Evolutionary conservation across 1,139 yeast species (phyloP).

Genomic region (Yamadazyma atlantica): DNA sequence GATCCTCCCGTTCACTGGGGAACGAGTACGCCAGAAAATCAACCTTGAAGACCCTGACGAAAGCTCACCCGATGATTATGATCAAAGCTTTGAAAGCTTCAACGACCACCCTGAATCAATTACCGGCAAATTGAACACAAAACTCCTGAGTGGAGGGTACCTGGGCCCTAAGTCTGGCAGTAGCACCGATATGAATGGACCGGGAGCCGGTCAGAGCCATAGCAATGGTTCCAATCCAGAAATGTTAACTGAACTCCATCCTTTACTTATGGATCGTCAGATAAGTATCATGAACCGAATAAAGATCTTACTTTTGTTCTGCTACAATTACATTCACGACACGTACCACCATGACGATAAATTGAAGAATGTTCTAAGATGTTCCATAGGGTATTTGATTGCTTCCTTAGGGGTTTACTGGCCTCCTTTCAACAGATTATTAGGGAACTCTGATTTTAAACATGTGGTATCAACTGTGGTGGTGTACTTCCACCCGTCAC

Average conservation of each 20-base stretch:
- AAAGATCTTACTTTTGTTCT: slow-evolving; percentile 7
- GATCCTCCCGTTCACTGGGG: slow-evolving; percentile 41
- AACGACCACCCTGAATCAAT: not conserved
- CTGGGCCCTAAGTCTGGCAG: not conserved
- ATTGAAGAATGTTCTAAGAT: slow-evolving; percentile 50
- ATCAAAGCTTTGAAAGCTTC: slow-evolving; percentile 4
- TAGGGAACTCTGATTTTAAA: slow-evolving; percentile 73
- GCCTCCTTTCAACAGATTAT: slow-evolving; percentile 48
- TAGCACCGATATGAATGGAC: not conserved
- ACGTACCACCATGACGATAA: slow-evolving; percentile 17
- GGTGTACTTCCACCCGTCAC: slow-evolving; percentile 80
- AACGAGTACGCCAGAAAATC: slow-evolving; percentile 31
- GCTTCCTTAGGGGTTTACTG: slow-evolving; percentile 79
- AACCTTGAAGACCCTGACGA: not conserved
- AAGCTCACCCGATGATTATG: slow-evolving; percentile 20
- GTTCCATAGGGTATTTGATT: slow-evolving; percentile 67
- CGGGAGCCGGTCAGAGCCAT: not conserved
- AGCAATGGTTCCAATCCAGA: not conserved
- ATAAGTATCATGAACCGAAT: slow-evolving; percentile 9
- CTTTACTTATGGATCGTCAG: slow-evolving; percentile 4
- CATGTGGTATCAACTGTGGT: slow-evolving; percentile 83
- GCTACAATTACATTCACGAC: slow-evolving; percentile 3
- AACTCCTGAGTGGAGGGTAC: too few relatives aligned
- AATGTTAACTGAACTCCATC: not conserved
- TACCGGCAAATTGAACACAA: slow-evolving; percentile 1